phyloP scores from a whole-genome alignment of 164 flowering plant genomes.

The Aristolochia contorta region DNA sequence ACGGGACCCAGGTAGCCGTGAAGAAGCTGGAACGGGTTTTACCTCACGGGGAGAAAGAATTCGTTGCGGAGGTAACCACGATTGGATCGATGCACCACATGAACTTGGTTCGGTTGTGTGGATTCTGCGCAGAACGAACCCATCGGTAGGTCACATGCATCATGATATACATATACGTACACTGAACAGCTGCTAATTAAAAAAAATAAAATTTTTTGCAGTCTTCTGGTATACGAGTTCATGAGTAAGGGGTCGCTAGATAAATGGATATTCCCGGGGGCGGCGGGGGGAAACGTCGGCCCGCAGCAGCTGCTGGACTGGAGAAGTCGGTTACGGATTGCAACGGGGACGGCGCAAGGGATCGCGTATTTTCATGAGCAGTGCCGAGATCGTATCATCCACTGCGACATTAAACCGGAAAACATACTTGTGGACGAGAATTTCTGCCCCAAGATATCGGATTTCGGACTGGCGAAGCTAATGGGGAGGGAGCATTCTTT shows the following conservation, averaged over 20 bases:
- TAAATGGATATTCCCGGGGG: conserved; percentile 68
- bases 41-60: conserved; percentile 91
- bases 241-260: conserved; percentile 88
- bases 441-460: conserved; percentile 85
- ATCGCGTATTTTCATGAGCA: conserved; percentile 95
- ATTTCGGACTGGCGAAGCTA: conserved; percentile 88
- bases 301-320: conserved; percentile 59
- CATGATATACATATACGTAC: too few species aligned
- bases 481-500: conserved; percentile 92
- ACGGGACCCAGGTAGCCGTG: conserved; percentile 78
- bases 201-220: too few species aligned
- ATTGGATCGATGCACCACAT: conserved; percentile 96
- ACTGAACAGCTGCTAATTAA: background rate
- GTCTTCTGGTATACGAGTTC: conserved; percentile 90
- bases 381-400: conserved; percentile 75
- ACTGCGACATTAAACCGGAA: conserved; percentile 95
- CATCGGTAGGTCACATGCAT: conserved; percentile 39
- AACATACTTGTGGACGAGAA: conserved; percentile 81
- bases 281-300: too few species aligned
- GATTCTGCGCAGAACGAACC: conserved; percentile 82
- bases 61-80: conserved; percentile 80
- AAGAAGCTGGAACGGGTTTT: conserved; percentile 73
- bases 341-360: conserved; percentile 79
- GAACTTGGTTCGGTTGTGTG: conserved; percentile 88
- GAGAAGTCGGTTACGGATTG: conserved; percentile 69